Evolutionary conservation across 23 red algal genomes (phyloP).

Genomic region (Chondrus crispus): DNA sequence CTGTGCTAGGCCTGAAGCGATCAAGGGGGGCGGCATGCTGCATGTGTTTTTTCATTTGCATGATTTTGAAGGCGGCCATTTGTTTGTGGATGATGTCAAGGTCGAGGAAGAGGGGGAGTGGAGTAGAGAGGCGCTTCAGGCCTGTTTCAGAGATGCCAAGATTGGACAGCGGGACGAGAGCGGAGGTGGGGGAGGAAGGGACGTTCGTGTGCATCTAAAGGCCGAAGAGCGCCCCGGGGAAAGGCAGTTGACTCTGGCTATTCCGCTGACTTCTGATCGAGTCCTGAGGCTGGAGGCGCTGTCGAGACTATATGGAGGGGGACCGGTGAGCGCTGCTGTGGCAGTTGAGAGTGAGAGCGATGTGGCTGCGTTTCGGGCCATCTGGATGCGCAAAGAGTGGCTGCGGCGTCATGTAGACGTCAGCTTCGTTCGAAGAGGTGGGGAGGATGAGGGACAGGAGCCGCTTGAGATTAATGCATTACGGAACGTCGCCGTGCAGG

Average conservation of each 20-base stretch:
- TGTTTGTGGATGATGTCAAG: constrained; percentile 25
- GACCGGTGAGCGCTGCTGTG: constrained; percentile 64
- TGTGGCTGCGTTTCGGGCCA: neutral
- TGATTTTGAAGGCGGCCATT: neutral
- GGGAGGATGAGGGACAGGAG: neutral
- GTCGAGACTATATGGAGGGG: constrained; percentile 44
- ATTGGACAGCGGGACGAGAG: neutral
- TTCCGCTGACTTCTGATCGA: constrained; percentile 65
- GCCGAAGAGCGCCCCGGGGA: constrained; percentile 20
- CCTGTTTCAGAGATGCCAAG: neutral
- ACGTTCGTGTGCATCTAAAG: neutral
- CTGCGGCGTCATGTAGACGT: constrained; percentile 51
- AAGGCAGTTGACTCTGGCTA: constrained; percentile 54
- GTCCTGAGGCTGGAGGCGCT: constrained; percentile 55
- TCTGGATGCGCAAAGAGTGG: constrained; percentile 39
- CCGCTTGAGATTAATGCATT: constrained; percentile 79
- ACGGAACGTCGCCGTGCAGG: constrained; percentile 76
- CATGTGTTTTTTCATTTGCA: constrained; percentile 34
- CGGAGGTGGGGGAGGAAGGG: neutral
- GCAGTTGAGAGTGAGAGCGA: constrained; percentile 14
- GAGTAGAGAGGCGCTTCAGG: neutral
- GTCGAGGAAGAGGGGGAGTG: neutral
- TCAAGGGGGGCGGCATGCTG: neutral
- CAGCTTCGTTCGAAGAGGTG: neutral
- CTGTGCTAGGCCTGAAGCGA: neutral